phyloP scores from a whole-genome alignment of 2,329 filamentous ascomycete species.

The Ascochyta fabae region DNA sequence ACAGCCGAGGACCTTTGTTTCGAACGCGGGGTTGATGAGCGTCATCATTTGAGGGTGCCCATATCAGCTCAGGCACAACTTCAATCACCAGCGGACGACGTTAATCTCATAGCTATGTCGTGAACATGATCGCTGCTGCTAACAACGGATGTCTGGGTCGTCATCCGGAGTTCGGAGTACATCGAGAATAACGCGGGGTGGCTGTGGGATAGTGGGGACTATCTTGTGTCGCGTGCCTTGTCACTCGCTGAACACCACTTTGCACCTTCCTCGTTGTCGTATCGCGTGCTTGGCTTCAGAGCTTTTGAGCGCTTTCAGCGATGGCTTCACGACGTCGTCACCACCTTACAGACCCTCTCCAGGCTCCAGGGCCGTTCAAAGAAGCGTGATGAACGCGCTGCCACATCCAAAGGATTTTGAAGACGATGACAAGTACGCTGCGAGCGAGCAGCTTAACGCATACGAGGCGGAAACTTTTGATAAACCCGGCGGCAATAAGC shows the following conservation, averaged over 20 bases:
- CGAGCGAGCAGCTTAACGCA: constrained; percentile 13
- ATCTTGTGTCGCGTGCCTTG: constrained; percentile 25
- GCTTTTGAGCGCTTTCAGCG: constrained; percentile 15
- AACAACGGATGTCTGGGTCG: background rate
- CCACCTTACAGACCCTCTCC: constrained; percentile 6
- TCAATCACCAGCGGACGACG: background rate
- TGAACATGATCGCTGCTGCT: constrained; percentile 1
- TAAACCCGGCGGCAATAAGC: constrained; percentile 37
- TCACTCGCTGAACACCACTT: constrained; percentile 26
- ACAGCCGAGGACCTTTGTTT: background rate
- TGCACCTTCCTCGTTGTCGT: constrained; percentile 33
- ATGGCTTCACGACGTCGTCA: constrained; percentile 21
- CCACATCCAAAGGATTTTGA: constrained; percentile 17
- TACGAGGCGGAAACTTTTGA: constrained; percentile 21
- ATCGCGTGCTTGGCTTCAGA: constrained; percentile 28
- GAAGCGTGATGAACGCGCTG: constrained; percentile 35
- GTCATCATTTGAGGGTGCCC: background rate
- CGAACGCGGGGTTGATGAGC: background rate
- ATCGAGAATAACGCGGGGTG: constrained; percentile 15
- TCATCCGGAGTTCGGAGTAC: constrained; percentile 10
- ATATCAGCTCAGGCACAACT: background rate
- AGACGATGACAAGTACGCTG: constrained; percentile 29
- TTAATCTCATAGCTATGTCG: background rate
- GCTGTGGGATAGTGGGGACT: constrained; percentile 10
- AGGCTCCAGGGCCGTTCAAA: constrained; percentile 17